Percentiles rank a stretch among this genome's conserved stretches.
phyloP scores from a whole-genome alignment of 2,329 filamentous ascomycete genomes.

The Sordariomycetes sp. region DNA sequence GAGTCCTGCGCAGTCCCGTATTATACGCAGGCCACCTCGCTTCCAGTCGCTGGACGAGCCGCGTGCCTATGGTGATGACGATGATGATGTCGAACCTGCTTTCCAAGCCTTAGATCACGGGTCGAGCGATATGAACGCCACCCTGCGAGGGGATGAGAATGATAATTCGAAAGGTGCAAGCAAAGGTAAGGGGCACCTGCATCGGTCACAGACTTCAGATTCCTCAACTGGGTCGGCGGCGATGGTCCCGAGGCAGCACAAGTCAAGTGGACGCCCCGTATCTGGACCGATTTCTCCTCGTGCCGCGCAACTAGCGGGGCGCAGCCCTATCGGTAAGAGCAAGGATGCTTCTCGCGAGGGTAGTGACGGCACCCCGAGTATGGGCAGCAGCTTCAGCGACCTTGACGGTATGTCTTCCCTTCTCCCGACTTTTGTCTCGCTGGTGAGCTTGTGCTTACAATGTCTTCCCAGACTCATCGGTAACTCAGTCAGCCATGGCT shows the following conservation, averaged over 20 bases:
- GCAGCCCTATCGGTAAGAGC: constrained; percentile 36
- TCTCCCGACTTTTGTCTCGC: not conserved
- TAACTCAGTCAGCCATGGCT: constrained; percentile 69
- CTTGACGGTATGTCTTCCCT: constrained; percentile 48
- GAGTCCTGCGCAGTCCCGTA: constrained; percentile 41
- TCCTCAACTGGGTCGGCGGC: constrained; percentile 45
- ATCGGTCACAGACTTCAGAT: constrained; percentile 44
- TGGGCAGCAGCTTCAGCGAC: constrained; percentile 80
- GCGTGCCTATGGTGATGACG: constrained; percentile 36
- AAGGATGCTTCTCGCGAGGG: constrained; percentile 43
- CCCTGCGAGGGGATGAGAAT: constrained; percentile 29
- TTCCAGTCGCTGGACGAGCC: constrained; percentile 23
- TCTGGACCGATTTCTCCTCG: constrained; percentile 42
- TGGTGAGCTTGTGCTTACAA: not conserved
- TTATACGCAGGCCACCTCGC: constrained; percentile 44
- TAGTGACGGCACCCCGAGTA: constrained; percentile 64
- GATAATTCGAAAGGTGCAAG: constrained; percentile 2
- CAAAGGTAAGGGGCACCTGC: constrained; percentile 19
- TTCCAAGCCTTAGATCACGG: constrained; percentile 33
- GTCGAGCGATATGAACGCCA: constrained; percentile 35
- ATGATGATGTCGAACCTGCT: constrained; percentile 40
- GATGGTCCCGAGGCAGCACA: constrained; percentile 16
- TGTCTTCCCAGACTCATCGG: constrained; percentile 52
- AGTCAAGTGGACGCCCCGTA: constrained; percentile 18
- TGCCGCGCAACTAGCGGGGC: constrained; percentile 41